Evolutionary conservation across 1,284 basidiomycete species (phyloP).

Genomic region (Ganoderma meredithae): DNA sequence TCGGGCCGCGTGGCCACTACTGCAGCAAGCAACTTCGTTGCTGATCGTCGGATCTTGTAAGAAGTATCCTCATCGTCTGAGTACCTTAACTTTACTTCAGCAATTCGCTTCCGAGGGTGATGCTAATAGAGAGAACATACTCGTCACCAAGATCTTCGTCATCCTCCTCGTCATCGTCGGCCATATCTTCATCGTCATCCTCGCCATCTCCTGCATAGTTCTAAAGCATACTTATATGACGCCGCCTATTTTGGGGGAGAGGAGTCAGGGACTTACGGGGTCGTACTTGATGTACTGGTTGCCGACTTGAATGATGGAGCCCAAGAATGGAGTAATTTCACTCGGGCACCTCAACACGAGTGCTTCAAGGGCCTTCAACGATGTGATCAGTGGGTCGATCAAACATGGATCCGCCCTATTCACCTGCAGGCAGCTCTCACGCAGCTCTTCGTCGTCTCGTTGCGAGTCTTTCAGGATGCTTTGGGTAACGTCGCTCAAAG

Average conservation of each 20-base stretch:
- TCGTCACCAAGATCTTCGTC: constrained; percentile 84
- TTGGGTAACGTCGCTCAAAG: constrained; percentile 68
- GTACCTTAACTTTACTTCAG: constrained; percentile 60
- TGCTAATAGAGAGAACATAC: constrained; percentile 44
- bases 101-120: neutral
- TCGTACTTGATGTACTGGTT: constrained; percentile 91
- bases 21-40: constrained; percentile 89
- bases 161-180: constrained; percentile 80
- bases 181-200: constrained; percentile 86
- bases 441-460: constrained; percentile 81
- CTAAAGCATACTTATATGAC: constrained; percentile 45
- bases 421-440: constrained; percentile 81
- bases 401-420: constrained; percentile 8
- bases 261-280: constrained; percentile 65
- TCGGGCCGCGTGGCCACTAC: constrained; percentile 91
- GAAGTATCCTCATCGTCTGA: constrained; percentile 99
- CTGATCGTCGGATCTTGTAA: constrained; percentile 95
- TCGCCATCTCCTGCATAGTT: constrained; percentile 87
- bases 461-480: constrained; percentile 72
- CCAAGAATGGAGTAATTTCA: constrained; percentile 81
- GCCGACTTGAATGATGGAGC: constrained; percentile 72
- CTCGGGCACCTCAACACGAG: constrained; percentile 84
- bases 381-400: constrained; percentile 19
- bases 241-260: neutral
- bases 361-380: constrained; percentile 79